These are phyloP conservation scores for Metschnikowia cerradonensis DNA, from an alignment of 805 yeast genomes.

Conservation along the genomic window DNA sequence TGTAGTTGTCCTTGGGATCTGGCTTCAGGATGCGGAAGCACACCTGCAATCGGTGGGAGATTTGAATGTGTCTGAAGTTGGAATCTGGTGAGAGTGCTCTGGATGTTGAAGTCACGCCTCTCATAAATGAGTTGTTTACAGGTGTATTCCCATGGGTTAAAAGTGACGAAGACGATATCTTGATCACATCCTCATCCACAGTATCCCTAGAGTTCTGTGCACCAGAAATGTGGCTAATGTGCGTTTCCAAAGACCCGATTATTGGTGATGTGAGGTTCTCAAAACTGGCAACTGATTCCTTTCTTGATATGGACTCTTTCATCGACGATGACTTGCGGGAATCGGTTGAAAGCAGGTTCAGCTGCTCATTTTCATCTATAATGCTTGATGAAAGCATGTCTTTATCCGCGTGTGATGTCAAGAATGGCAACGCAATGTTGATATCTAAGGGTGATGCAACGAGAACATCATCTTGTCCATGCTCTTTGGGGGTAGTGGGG, in stretches of 20 bases:
- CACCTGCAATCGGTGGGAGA: conserved; percentile 66
- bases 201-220: conserved; percentile 6
- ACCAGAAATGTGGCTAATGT: conserved; percentile 24
- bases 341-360: background rate
- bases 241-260: conserved; percentile 40
- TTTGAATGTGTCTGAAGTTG: conserved; percentile 57
- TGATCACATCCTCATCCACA: conserved; percentile 20
- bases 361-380: conserved; percentile 5
- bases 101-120: conserved; percentile 32
- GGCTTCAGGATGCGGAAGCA: conserved; percentile 65
- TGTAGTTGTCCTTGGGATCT: conserved; percentile 42
- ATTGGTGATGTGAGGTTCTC: conserved; percentile 26
- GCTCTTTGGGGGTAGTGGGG: background rate
- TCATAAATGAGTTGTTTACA: conserved; percentile 27
- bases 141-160: conserved; percentile 24
- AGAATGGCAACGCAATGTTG: conserved; percentile 41
- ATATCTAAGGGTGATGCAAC: conserved; percentile 42
- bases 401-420: conserved; percentile 37
- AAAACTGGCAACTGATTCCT: conserved; percentile 6
- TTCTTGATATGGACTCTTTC: conserved; percentile 24
- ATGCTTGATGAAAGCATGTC: conserved; percentile 20
- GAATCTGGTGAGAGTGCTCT: conserved; percentile 58
- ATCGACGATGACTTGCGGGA: conserved; percentile 18
- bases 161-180: conserved; percentile 29
- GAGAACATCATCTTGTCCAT: conserved; percentile 19